phyloP scores from a whole-genome alignment of 129 eudicot genomes.

The Saposhnikovia divaricata region DNA sequence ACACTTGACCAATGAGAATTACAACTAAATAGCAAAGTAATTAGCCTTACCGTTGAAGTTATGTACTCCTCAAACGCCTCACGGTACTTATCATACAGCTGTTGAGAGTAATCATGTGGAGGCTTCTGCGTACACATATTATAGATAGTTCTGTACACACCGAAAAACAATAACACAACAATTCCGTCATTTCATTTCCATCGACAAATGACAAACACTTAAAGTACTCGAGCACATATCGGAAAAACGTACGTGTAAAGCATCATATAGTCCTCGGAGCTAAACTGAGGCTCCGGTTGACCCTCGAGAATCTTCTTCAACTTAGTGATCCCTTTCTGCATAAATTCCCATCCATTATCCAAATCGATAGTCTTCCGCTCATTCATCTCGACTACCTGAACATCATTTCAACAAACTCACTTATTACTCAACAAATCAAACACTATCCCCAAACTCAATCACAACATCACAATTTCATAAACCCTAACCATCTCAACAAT shows the following conservation, averaged over 20 bases:
- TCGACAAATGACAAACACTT: neutral
- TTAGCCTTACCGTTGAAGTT: slow-evolving; percentile 48
- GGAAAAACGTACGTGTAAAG: slow-evolving; percentile 65
- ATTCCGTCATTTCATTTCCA: neutral
- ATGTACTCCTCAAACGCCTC: slow-evolving; percentile 85
- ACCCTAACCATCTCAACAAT: neutral
- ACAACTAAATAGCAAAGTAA: neutral
- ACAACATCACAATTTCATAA: neutral
- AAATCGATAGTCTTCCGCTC: slow-evolving; percentile 73
- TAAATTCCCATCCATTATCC: slow-evolving; percentile 92
- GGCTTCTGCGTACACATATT: slow-evolving; percentile 96
- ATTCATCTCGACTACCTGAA: slow-evolving; percentile 36
- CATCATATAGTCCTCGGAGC: slow-evolving; percentile 94
- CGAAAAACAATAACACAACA: slow-evolving; percentile 5
- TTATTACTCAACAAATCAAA: neutral
- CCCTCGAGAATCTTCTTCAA: slow-evolving; percentile 85
- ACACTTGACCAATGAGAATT: neutral
- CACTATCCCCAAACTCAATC: neutral
- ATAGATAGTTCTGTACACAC: slow-evolving; percentile 58
- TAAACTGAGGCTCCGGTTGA: slow-evolving; percentile 85
- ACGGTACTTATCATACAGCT: slow-evolving; percentile 74
- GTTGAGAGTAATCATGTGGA: slow-evolving; percentile 91
- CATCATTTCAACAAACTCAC: neutral
- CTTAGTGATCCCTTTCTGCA: slow-evolving; percentile 89
- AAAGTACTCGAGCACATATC: neutral